Conservation (phyloP, 1,139 yeast genomes). For the Taphrina communis region DNA sequence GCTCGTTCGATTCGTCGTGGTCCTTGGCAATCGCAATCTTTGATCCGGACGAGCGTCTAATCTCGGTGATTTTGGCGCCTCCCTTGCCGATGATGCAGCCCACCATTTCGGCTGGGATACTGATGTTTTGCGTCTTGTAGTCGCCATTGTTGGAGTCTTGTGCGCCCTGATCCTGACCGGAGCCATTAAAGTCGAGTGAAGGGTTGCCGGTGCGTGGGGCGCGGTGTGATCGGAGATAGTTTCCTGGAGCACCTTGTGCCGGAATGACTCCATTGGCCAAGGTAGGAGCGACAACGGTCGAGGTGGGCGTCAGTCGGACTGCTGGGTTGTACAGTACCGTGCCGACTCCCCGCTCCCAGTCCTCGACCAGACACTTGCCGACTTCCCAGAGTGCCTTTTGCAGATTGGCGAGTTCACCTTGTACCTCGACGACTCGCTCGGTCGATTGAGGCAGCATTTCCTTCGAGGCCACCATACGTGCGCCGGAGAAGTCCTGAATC, state of each 20-base stretch:
- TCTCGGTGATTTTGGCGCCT: slow-evolving; percentile 85
- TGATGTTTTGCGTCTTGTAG: slow-evolving; percentile 54
- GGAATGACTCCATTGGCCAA: slow-evolving; percentile 34
- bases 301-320: slow-evolving; percentile 42
- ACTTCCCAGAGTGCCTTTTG: slow-evolving; percentile 65
- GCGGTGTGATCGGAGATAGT: slow-evolving; percentile 38
- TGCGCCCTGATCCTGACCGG: slow-evolving; percentile 1
- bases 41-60: slow-evolving; percentile 80
- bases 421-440: slow-evolving; percentile 86
- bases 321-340: slow-evolving; percentile 69
- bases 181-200: slow-evolving; percentile 21
- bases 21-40: slow-evolving; percentile 78
- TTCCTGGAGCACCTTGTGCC: slow-evolving; percentile 34
- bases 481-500: slow-evolving; percentile 71
- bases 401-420: slow-evolving; percentile 74
- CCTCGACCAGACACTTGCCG: slow-evolving; percentile 76
- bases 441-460: slow-evolving; percentile 82
- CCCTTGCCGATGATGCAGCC: slow-evolving; percentile 90
- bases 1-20: slow-evolving; percentile 65
- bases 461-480: slow-evolving; percentile 87
- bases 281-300: slow-evolving; percentile 37
- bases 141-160: slow-evolving; percentile 10
- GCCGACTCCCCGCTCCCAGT: slow-evolving; percentile 65
- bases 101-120: slow-evolving; percentile 81
- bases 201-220: slow-evolving; percentile 28